phyloP scores from a whole-genome alignment of 805 yeast species.

The Wickerhamomyces alni region DNA sequence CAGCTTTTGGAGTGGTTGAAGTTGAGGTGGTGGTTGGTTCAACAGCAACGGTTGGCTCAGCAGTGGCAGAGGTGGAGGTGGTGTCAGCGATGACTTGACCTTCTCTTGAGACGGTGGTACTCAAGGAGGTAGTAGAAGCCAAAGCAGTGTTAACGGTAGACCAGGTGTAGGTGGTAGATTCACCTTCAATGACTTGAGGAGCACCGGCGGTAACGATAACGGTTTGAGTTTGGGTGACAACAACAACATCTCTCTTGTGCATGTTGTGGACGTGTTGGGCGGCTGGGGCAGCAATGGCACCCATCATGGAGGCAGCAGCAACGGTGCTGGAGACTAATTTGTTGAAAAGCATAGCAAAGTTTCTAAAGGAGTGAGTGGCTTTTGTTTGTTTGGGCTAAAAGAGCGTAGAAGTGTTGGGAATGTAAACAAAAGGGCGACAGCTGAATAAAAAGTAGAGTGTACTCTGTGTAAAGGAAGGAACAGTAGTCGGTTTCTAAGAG shows the following conservation, averaged over 20 bases:
- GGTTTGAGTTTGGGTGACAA: conserved; percentile 41
- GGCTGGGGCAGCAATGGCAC: conserved; percentile 49
- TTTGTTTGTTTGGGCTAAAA: background rate
- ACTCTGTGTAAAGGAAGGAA: conserved; percentile 28
- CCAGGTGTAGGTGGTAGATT: conserved; percentile 20
- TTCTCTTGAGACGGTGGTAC: conserved; percentile 20
- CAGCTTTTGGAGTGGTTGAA: conserved; percentile 22
- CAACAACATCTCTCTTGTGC: conserved; percentile 51
- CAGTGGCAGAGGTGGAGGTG: conserved; percentile 25
- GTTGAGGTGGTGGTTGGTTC: conserved; percentile 21
- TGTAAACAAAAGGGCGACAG: conserved; percentile 4
- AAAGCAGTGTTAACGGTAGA: conserved; percentile 23
- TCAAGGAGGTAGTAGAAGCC: conserved; percentile 21
- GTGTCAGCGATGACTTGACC: conserved; percentile 26
- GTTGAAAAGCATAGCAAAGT: conserved; percentile 40
- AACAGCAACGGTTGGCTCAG: conserved; percentile 13
- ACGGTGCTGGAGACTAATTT: conserved; percentile 30
- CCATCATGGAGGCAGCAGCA: conserved; percentile 42
- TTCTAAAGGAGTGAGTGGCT: background rate
- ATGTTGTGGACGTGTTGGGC: conserved; percentile 46
- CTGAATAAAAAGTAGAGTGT: conserved; percentile 6
- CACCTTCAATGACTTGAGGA: conserved; percentile 29
- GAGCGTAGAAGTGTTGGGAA: background rate
- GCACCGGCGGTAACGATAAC: conserved; percentile 42
- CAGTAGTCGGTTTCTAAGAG: conserved; percentile 19